Base-by-base conservation (phyloP, 495 filamentous ascomycete species). In the Poronia punctata region DNA sequence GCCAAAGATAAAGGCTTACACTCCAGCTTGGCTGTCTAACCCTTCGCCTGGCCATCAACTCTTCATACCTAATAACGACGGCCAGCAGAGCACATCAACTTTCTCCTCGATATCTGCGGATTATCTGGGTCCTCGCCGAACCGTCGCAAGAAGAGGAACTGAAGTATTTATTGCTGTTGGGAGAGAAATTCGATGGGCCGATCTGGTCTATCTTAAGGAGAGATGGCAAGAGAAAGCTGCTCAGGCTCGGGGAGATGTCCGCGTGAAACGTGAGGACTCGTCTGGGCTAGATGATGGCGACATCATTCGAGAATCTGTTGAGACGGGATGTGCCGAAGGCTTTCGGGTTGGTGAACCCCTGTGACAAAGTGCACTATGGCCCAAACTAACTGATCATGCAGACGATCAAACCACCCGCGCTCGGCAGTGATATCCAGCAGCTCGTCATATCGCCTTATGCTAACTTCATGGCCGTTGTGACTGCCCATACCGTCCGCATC, bases 171-270 rank as follows among this genome's bases (percentile, higher is more conserved):
- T 83, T 1, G 86, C 86, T 10, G 79, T 83, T 9, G 87, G 86
- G 20, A 90, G 82, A 48, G 78, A 93, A 59, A 84, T 95, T 25
- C 72, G 87, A 54, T 95, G 88, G 88, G 78, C 82, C 5, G 82
- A 89, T 61, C 66, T 95, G 7, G 72, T 72, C 26, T 69, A 74
- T 42, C 61, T 95, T 38, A 89, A 88, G 60, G 79, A 88, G 49
- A 69, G 76, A 51, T 86, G 77, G 72, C 74, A 76, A 52, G 68
- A 71, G 46, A 68, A 53, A 20, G 53, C 69, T 45, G 52, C 67
- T 5, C 46, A 41, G 31, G 47, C 35, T 49, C 54, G 47, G 37
- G 52, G 24, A 26, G 49, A 31, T 33, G 39, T 39, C 17, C 59
- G 49, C 7, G 43, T 59, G 39, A 64, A 62, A 35, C 57, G 47